Evolutionary conservation across 1,284 basidiomycete genomes (phyloP).

Genomic region (Cerioporus squamosus): DNA sequence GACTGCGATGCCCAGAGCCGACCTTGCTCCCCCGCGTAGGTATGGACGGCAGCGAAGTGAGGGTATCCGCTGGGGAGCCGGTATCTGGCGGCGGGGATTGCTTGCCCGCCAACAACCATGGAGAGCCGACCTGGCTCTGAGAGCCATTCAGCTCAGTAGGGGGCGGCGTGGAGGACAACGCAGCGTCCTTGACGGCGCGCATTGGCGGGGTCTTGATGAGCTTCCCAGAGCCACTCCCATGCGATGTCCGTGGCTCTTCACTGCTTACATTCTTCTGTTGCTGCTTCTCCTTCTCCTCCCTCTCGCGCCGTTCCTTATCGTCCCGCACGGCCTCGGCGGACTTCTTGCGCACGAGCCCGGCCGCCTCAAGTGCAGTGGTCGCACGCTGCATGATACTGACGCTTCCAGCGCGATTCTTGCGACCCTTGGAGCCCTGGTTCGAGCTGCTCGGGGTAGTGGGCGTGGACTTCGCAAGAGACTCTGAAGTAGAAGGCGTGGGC

Average conservation of each 20-base stretch:
- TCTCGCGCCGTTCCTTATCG: slow-evolving; percentile 40
- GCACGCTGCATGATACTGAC: slow-evolving; percentile 94
- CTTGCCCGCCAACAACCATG: slow-evolving; percentile 68
- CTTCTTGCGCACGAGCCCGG: slow-evolving; percentile 81
- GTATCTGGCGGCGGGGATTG: slow-evolving; percentile 50
- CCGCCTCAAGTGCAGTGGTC: slow-evolving; percentile 84
- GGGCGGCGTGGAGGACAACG: slow-evolving; percentile 53
- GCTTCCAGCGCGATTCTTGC: slow-evolving; percentile 78
- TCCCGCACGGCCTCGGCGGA: slow-evolving; percentile 66
- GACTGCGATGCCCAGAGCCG: slow-evolving; percentile 49
- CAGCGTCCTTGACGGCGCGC: slow-evolving; percentile 54
- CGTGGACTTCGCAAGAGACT: slow-evolving; percentile 55
- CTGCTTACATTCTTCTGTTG: slow-evolving; percentile 44
- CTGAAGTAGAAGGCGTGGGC: slow-evolving; percentile 60
- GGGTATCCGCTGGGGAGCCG: slow-evolving; percentile 57
- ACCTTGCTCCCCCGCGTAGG: slow-evolving; percentile 37
- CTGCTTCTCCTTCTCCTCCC: slow-evolving; percentile 53
- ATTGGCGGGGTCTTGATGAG: slow-evolving; percentile 72
- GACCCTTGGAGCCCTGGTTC: slow-evolving; percentile 50
- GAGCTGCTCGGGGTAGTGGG: slow-evolving; percentile 63
- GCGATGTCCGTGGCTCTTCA: slow-evolving; percentile 66
- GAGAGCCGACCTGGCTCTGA: slow-evolving; percentile 56
- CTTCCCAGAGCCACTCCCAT: slow-evolving; percentile 63
- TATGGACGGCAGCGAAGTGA: slow-evolving; percentile 60
- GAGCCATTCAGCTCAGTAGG: slow-evolving; percentile 45